phyloP scores from a whole-genome alignment of 2,329 filamentous ascomycete species.

The Scleromitrula shiraiana region DNA sequence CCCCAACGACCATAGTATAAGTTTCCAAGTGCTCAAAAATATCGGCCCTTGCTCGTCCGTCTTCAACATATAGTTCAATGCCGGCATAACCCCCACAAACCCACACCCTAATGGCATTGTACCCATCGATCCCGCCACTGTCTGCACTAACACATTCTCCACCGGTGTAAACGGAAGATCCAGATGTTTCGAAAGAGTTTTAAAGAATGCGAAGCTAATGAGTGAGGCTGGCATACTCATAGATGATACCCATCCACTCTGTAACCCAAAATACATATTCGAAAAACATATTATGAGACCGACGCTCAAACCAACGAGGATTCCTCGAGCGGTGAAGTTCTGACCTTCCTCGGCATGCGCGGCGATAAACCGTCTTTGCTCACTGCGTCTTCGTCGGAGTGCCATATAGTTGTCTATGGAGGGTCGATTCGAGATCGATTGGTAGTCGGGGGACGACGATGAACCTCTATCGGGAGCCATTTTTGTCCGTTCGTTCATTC shows the following conservation, averaged over 20 bases:
- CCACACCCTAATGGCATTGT: slow-evolving; percentile 96
- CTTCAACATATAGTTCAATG: slow-evolving; percentile 77
- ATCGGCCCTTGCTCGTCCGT: slow-evolving; percentile 73
- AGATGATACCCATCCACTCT: slow-evolving; percentile 71
- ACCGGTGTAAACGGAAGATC: slow-evolving; percentile 82
- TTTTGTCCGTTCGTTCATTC: neutral
- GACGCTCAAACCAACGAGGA: slow-evolving; percentile 72
- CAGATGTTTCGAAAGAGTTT: slow-evolving; percentile 63
- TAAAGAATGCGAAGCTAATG: slow-evolving; percentile 92
- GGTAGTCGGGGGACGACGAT: slow-evolving; percentile 15
- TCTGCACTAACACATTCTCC: slow-evolving; percentile 95
- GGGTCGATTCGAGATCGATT: slow-evolving; percentile 19
- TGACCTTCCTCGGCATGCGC: slow-evolving; percentile 33
- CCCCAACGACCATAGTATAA: slow-evolving; percentile 85
- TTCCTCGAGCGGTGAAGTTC: slow-evolving; percentile 78
- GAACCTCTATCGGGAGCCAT: slow-evolving; percentile 24
- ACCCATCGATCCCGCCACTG: slow-evolving; percentile 87
- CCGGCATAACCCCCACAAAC: slow-evolving; percentile 90
- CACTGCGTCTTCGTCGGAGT: slow-evolving; percentile 21
- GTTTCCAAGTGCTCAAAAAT: slow-evolving; percentile 61
- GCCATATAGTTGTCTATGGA: slow-evolving; percentile 7
- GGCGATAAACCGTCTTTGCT: slow-evolving; percentile 25
- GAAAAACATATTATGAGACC: slow-evolving; percentile 90
- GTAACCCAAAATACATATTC: slow-evolving; percentile 98
- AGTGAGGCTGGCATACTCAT: slow-evolving; percentile 97